Percentiles rank a stretch among this genome's conserved stretches.
Conservation (phyloP, 2,329 filamentous ascomycete genomes). For the Shiraia sp. region DNA sequence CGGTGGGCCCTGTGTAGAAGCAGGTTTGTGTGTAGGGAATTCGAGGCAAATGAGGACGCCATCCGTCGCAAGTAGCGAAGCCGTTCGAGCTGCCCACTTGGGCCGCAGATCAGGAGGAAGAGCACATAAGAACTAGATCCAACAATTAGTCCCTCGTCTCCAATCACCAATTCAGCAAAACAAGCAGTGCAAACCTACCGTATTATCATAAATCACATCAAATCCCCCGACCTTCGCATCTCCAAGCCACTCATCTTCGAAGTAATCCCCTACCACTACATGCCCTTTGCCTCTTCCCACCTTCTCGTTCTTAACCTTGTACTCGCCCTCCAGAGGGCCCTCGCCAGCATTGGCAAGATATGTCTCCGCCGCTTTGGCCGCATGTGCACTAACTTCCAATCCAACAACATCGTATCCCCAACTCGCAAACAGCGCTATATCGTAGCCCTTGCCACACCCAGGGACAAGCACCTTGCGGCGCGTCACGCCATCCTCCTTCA, state of each 20-base stretch:
- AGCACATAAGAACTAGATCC: slow-evolving; percentile 62
- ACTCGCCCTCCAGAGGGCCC: slow-evolving; percentile 47
- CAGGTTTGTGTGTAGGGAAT: slow-evolving; percentile 74
- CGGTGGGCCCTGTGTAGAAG: slow-evolving; percentile 69
- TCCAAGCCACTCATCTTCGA: slow-evolving; percentile 60
- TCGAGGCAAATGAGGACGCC: slow-evolving; percentile 70
- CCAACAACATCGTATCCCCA: slow-evolving; percentile 79
- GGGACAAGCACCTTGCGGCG: slow-evolving; percentile 70
- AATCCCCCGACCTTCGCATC: slow-evolving; percentile 52
- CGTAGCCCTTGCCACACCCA: slow-evolving; percentile 81
- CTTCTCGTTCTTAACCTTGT: slow-evolving; percentile 47
- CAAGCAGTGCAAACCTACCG: slow-evolving; percentile 47
- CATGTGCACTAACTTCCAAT: slow-evolving; percentile 66
- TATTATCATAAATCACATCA: slow-evolving; percentile 69
- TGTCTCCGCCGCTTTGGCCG: slow-evolving; percentile 52
- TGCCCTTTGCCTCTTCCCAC: slow-evolving; percentile 56
- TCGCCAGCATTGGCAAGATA: slow-evolving; percentile 37
- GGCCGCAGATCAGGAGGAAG: slow-evolving; percentile 59
- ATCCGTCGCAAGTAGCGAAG: slow-evolving; percentile 55
- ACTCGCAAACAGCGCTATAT: slow-evolving; percentile 73
- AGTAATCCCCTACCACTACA: slow-evolving; percentile 70
- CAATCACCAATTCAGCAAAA: background rate
- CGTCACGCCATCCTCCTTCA: slow-evolving; percentile 21
- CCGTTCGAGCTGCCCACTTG: slow-evolving; percentile 60
- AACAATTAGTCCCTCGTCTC: background rate